These are phyloP conservation scores for Lepiota brunneoincarnata DNA, from an alignment of 768 basidiomycete genomes.

Conservation along the genomic window DNA sequence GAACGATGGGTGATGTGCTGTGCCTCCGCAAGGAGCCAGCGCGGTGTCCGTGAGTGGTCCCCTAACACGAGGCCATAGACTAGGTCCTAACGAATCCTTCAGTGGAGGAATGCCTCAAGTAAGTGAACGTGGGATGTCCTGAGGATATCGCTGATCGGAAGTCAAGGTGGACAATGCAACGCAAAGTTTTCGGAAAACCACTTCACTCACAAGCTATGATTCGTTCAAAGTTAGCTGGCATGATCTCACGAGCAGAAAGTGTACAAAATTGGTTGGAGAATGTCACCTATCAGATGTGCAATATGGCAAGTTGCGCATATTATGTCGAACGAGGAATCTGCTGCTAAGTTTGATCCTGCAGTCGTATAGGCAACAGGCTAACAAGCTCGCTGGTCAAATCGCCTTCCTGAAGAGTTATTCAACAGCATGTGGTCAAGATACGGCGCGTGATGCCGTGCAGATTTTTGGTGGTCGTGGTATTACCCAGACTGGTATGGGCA, in stretches of 20 bases:
- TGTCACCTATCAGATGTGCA: slow-evolving; percentile 85
- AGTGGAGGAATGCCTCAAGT: slow-evolving; percentile 86
- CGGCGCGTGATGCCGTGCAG: slow-evolving; percentile 53
- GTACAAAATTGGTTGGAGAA: slow-evolving; percentile 83
- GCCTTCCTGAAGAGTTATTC: slow-evolving; percentile 71
- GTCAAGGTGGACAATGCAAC: slow-evolving; percentile 77
- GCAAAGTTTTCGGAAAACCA: slow-evolving; percentile 90
- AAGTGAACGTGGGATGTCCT: slow-evolving; percentile 12
- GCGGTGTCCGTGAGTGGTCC: slow-evolving; percentile 24
- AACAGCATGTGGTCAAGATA: slow-evolving; percentile 62
- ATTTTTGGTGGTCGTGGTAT: slow-evolving; percentile 88
- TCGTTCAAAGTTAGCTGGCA: slow-evolving; percentile 79
- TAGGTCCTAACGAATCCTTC: slow-evolving; percentile 18
- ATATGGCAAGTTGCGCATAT: slow-evolving; percentile 50
- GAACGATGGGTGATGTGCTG: slow-evolving; percentile 93
- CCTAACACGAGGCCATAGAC: not conserved
- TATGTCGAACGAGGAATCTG: not conserved
- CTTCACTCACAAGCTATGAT: slow-evolving; percentile 84
- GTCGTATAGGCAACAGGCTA: slow-evolving; percentile 75
- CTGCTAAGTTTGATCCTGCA: slow-evolving; percentile 14
- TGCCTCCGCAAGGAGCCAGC: slow-evolving; percentile 54
- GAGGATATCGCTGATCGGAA: not conserved
- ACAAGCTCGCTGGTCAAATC: slow-evolving; percentile 73
- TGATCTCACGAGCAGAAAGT: slow-evolving; percentile 75
- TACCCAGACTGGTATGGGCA: slow-evolving; percentile 81